Evolutionary conservation across 148 eudicot genomes (phyloP).

Genomic region (Silene latifolia): DNA sequence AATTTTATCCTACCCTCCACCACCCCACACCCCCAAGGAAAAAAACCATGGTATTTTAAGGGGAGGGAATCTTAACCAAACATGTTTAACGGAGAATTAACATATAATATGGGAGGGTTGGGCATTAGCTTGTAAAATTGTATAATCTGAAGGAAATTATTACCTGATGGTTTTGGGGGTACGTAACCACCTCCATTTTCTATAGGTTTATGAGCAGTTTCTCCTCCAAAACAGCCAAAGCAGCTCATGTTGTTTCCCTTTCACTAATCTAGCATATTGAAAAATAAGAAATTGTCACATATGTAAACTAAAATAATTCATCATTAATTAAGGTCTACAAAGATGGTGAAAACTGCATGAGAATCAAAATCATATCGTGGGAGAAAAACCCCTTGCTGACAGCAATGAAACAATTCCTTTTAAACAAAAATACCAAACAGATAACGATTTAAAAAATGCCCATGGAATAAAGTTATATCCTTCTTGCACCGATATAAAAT

Average conservation of each 20-base stretch:
- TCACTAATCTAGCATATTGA: constrained; percentile 16
- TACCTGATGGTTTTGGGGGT: constrained; percentile 29
- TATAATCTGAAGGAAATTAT: neutral
- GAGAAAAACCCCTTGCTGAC: neutral
- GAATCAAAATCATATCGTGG: neutral
- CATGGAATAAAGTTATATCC: neutral
- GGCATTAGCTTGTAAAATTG: constrained; percentile 5
- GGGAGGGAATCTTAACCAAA: neutral
- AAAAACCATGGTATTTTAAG: neutral
- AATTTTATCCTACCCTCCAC: too few relatives aligned
- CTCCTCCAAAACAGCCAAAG: constrained; percentile 39
- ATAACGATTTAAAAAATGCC: neutral
- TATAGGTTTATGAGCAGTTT: constrained; percentile 16
- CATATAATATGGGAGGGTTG: neutral
- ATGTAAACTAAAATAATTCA: neutral
- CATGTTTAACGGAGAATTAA: neutral
- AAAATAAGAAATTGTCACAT: neutral
- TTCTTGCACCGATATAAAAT: neutral
- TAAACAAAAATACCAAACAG: neutral
- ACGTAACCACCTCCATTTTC: constrained; percentile 28
- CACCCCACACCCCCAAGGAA: too few relatives aligned
- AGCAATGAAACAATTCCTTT: neutral
- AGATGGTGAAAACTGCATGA: neutral
- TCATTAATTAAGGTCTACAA: neutral
- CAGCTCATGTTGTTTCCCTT: constrained; percentile 33